Base-by-base conservation (phyloP, 2,329 filamentous ascomycete genomes). In the Exophiala bonariae region DNA sequence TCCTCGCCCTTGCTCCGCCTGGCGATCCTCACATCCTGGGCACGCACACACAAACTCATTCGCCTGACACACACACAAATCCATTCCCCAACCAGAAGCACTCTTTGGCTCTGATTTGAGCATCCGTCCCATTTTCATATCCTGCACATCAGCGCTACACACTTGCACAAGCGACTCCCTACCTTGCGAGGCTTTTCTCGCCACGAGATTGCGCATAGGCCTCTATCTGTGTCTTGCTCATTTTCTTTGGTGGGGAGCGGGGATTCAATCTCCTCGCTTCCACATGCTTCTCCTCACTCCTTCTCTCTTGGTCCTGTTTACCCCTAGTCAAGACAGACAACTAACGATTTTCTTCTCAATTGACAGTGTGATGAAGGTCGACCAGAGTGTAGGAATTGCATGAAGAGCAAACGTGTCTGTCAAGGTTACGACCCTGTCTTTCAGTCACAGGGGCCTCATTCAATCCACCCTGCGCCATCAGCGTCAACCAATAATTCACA, bases 361-460 rank as follows among this genome's bases (percentile, higher is more conserved):
- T 26, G 23, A 26, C 67, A 96, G 93, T 99, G 93, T 73, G 93
- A 97, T 80, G 93, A 99, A 77, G 84, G 83, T 52, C 90, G 96
- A 69, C 93, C 93, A 17, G 84, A 86, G 50, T 99, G 93, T 76
- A 72, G 80, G 59, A 85, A 85, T 63, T 85, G 82, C 61, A 75
- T 80, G 58, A 85, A 85, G 64, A 83, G 79, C 67, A 85, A 85
- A 63, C 79, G 82, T 60, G 80, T 83, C 63, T 85, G 82, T 62
- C 65, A 83, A 52, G 82, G 82, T 50, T 85, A 85, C 77, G 82
- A 85, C 61, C 81, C 81, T 28, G 81, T 84, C 55, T 85, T 84
- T 72, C 81, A 79, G 85, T 89, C 72, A 89, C 82, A 85, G 60
- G 43, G 49, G 23, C 52, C 56, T n/a, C 55, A 58, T 44, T 53